Conservation (phyloP, 1,284 basidiomycete genomes). For the Stereum hirsutum region DNA sequence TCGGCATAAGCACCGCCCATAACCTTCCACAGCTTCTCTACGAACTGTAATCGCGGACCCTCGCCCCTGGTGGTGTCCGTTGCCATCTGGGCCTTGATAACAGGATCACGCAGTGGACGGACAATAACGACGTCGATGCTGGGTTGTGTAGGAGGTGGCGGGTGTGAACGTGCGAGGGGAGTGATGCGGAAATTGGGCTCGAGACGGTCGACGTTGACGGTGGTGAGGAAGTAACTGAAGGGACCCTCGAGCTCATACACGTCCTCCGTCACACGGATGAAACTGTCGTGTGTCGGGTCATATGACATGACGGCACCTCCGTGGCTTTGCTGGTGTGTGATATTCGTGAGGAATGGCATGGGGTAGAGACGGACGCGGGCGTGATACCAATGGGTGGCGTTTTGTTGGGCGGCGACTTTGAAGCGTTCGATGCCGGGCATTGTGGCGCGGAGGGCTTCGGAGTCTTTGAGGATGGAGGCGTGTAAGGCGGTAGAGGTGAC, state of each 20-base stretch:
- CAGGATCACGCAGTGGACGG: constrained; percentile 68
- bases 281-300: constrained; percentile 39
- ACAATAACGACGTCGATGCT: constrained; percentile 77
- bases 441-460: constrained; percentile 61
- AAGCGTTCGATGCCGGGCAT: constrained; percentile 80
- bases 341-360: neutral
- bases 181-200: constrained; percentile 76
- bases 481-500: constrained; percentile 81
- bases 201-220: constrained; percentile 75
- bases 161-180: constrained; percentile 36
- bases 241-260: constrained; percentile 57
- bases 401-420: constrained; percentile 75
- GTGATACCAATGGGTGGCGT: constrained; percentile 66
- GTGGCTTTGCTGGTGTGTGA: too few relatives aligned
- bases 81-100: constrained; percentile 14
- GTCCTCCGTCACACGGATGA: constrained; percentile 25
- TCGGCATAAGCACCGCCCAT: constrained; percentile 64
- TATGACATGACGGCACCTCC: constrained; percentile 48
- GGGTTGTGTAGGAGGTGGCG: constrained; percentile 25
- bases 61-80: constrained; percentile 29
- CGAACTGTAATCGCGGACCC: constrained; percentile 34
- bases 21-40: constrained; percentile 36
- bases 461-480: constrained; percentile 77
- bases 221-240: constrained; percentile 80
- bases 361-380: constrained; percentile 50